Evolutionary conservation across 164 flowering plant species (phyloP).

Genomic region (Vitis rupestris): DNA sequence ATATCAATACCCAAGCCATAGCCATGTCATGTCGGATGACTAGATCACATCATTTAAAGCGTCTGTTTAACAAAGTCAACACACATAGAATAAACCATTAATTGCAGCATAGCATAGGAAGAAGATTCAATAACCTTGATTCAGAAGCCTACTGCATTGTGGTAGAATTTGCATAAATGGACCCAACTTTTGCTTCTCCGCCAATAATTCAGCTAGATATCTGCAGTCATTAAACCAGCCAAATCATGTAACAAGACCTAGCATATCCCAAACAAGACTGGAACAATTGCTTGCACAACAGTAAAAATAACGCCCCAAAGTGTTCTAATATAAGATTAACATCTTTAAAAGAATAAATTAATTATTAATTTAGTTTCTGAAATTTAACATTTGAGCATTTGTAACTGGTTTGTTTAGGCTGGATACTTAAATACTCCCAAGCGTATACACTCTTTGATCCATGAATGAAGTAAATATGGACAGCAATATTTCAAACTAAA

Average conservation of each 20-base stretch:
- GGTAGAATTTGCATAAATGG: slow-evolving; percentile 80
- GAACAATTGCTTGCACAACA: not conserved
- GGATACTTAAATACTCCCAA: too few relatives aligned
- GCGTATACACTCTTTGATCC: too few relatives aligned
- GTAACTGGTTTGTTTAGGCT: too few relatives aligned
- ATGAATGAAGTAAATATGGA: too few relatives aligned
- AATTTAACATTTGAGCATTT: too few relatives aligned
- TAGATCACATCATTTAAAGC: not conserved
- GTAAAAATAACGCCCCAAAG: too few relatives aligned
- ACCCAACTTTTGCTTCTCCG: slow-evolving; percentile 72
- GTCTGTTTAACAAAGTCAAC: not conserved
- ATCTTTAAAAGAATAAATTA: not conserved
- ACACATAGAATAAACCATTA: not conserved
- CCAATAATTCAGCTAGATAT: slow-evolving; percentile 68
- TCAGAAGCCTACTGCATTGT: slow-evolving; percentile 58
- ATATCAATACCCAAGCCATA: too few relatives aligned
- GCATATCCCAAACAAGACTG: not conserved
- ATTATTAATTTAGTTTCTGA: too few relatives aligned
- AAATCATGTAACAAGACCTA: slow-evolving; percentile 4
- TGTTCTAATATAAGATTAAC: not conserved
- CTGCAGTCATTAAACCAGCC: slow-evolving; percentile 33
- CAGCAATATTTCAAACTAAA: too few relatives aligned
- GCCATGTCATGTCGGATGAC: too few relatives aligned
- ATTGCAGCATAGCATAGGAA: not conserved
- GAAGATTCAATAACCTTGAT: slow-evolving; percentile 51